Evolutionary conservation across 1,284 basidiomycete genomes (phyloP), one percentile per base, ranked within the genome.

Genomic region (Pseudozyma sp.): DNA sequence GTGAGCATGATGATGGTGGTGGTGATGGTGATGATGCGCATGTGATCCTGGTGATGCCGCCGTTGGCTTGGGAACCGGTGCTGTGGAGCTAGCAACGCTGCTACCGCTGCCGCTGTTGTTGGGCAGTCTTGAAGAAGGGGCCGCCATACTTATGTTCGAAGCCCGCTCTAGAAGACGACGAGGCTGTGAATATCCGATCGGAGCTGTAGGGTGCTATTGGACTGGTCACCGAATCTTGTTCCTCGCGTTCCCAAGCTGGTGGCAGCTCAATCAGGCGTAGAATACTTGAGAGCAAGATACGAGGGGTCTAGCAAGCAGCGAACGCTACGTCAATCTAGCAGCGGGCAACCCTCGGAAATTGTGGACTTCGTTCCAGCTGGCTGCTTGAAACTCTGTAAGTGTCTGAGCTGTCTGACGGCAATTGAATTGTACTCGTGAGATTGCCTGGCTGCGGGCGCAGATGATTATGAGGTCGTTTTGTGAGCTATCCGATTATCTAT

Each of bases 1-100:
- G n/a, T 70, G 64, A 21, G 68, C 60, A 40, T 71, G 68, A 36
- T 76, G 73, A 34, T 76, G 72, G 42, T 70, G 67, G 18, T 75
- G 72, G 14, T 76, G 73, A 38, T 76, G 73, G 42, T 76, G 72
- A 25, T 76, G 65, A 40, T 73, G 50, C 43, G 31, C 45, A 19
- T 53, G 53, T 14, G 58, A 52, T 13, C 44, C 48, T 1, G 40
- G n/a, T 12, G 44, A 18, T 19, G 54, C n/a, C 5, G 59, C 45
- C 19, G 53, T 45, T 8, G 45, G 52, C 36, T 43, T 36, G 11
- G 49, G 8, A 12, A 57, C 35, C 21, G 67, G 52, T 34, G 58
- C 61, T 45, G 54, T 39, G 21, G 58, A 53, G 55, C 61, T 65
- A 7, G 61, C 58, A 47, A 61, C 59, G 47, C 68, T 70, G 58